phyloP scores from a whole-genome alignment of 768 basidiomycete species.

The Suillus plorans region DNA sequence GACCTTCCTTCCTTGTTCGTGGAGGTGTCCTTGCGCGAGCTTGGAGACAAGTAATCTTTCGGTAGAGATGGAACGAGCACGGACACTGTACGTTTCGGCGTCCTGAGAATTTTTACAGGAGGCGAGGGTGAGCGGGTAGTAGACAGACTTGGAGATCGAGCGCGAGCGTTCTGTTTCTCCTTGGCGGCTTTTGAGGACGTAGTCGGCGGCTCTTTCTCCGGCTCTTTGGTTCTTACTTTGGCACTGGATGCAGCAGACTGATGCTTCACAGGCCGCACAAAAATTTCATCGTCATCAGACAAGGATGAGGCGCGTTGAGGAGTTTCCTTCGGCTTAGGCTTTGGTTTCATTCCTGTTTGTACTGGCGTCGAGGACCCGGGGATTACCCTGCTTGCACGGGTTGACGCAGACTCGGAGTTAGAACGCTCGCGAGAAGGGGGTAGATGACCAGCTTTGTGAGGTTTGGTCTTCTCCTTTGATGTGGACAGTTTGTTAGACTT shows the following conservation, averaged over 20 bases:
- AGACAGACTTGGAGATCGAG: slow-evolving; percentile 10
- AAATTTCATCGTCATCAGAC: not conserved
- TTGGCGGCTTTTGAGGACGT: slow-evolving; percentile 4
- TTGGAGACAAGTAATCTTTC: slow-evolving; percentile 25
- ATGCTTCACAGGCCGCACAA: slow-evolving; percentile 2
- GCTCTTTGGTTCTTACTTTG: not conserved
- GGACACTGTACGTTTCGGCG: slow-evolving; percentile 23
- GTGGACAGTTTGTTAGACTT: not conserved
- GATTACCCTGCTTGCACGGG: not conserved
- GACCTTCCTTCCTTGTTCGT: slow-evolving; percentile 2
- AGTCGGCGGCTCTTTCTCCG: slow-evolving; percentile 2
- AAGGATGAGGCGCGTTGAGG: not conserved
- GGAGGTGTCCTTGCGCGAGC: slow-evolving; percentile 4
- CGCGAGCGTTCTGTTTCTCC: slow-evolving; percentile 4
- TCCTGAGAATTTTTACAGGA: slow-evolving; percentile 7
- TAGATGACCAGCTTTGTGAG: not conserved
- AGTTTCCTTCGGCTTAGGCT: slow-evolving; percentile 14
- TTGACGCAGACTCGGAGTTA: not conserved
- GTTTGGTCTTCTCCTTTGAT: not conserved
- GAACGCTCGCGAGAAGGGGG: not conserved
- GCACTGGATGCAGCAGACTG: not conserved
- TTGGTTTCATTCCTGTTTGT: slow-evolving; percentile 28
- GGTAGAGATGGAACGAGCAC: slow-evolving; percentile 29
- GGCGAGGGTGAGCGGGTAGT: slow-evolving; percentile 9
- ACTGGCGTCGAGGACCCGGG: slow-evolving; percentile 18